Evolutionary conservation across 192 early-diverging fungal genomes (phyloP).

Genomic region (Coemansia sp.): DNA sequence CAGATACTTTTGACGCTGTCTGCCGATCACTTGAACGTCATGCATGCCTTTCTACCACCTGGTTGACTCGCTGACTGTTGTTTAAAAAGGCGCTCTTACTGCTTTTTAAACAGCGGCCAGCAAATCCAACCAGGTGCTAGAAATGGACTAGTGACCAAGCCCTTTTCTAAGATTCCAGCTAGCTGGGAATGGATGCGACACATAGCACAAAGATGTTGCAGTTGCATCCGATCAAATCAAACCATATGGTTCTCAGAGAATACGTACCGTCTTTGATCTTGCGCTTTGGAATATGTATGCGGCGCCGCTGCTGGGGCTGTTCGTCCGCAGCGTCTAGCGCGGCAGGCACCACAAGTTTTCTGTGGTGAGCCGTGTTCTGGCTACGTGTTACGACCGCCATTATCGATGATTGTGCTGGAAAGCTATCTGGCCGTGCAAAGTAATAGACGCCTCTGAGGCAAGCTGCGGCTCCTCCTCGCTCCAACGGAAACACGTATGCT

Average conservation of each 20-base stretch:
- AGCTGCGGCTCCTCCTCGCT: not conserved
- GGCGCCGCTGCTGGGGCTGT: slow-evolving; percentile 11
- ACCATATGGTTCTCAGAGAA: not conserved
- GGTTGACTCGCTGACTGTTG: not conserved
- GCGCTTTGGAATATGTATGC: slow-evolving; percentile 27
- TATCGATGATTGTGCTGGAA: not conserved
- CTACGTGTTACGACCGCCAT: slow-evolving; percentile 52
- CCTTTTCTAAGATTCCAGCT: not conserved
- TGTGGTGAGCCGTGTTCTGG: slow-evolving; percentile 12
- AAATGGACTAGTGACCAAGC: not conserved
- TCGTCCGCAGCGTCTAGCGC: not conserved
- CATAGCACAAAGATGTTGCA: no score
- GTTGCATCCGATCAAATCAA: not conserved
- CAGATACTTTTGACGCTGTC: not conserved
- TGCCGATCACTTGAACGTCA: slow-evolving; percentile 4
- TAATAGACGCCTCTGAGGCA: not conserved
- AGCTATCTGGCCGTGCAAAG: not conserved
- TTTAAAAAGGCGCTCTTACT: not conserved
- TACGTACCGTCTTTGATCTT: slow-evolving; percentile 46
- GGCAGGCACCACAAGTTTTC: slow-evolving; percentile 13
- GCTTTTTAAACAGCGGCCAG: no score
- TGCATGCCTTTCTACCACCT: slow-evolving; percentile 4
- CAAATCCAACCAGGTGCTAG: not conserved
- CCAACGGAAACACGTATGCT: not conserved
- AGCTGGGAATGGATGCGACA: no score